phyloP scores from a whole-genome alignment of 257 asterid species.

The Gentiana dahurica region DNA sequence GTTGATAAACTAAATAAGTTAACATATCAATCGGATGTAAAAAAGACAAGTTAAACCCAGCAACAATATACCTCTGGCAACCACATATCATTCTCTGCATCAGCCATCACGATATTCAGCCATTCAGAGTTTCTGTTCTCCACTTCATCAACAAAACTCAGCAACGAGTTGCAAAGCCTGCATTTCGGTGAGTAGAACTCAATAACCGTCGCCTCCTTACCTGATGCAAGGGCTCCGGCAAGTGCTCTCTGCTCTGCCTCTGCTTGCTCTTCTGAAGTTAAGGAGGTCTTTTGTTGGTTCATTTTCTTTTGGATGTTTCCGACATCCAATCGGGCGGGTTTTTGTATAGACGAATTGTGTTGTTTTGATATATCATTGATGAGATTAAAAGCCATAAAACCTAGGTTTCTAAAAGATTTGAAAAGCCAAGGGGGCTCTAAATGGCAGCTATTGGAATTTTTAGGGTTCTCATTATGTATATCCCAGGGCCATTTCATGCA shows the following conservation, averaged over 20 bases:
- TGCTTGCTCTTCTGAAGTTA: constrained; percentile 45
- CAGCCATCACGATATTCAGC: constrained; percentile 75
- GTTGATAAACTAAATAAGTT: background rate
- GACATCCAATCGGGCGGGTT: constrained; percentile 5
- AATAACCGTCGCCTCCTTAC: constrained; percentile 58
- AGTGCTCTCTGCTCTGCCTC: constrained; percentile 78
- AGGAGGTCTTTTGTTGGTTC: constrained; percentile 9
- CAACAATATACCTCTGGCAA: constrained; percentile 61
- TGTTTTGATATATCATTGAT: constrained; percentile 24
- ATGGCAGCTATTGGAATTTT: constrained; percentile 31
- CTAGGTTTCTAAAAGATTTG: constrained; percentile 41
- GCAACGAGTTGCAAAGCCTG: constrained; percentile 65
- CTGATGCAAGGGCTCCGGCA: constrained; percentile 56
- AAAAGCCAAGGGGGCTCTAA: constrained; percentile 66
- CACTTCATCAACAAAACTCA: constrained; percentile 49
- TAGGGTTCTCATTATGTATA: constrained; percentile 13
- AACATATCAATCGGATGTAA: background rate
- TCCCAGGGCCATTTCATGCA: constrained; percentile 84
- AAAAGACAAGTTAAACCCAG: background rate
- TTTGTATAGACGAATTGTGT: constrained; percentile 8
- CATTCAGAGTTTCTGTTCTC: constrained; percentile 58
- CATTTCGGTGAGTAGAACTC: constrained; percentile 88
- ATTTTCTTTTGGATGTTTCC: constrained; percentile 5
- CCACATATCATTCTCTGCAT: constrained; percentile 69
- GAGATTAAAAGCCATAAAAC: constrained; percentile 32